These are phyloP conservation scores for Elasticomyces elasticus DNA, from an alignment of 495 filamentous ascomycete genomes.

Conservation along the genomic window DNA sequence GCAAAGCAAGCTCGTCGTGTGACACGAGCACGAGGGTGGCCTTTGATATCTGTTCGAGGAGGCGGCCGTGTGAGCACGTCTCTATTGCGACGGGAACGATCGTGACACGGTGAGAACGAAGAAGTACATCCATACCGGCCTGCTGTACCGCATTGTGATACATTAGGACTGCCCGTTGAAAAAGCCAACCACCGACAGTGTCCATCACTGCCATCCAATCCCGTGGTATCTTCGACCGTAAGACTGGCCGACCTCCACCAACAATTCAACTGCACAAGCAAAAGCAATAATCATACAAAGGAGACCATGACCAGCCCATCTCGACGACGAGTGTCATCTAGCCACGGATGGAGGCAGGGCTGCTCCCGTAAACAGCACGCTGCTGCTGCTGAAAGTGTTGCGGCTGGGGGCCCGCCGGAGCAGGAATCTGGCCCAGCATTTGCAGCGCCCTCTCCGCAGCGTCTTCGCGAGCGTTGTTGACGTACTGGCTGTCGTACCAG, in stretches of 20 bases:
- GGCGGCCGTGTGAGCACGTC: too few relatives aligned
- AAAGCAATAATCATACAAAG: neutral
- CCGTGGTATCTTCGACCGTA: neutral
- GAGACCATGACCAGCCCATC: neutral
- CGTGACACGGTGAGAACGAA: neutral
- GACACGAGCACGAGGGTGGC: too few relatives aligned
- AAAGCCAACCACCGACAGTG: neutral
- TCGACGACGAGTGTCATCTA: neutral
- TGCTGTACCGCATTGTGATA: neutral
- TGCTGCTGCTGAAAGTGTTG: slow-evolving; percentile 18
- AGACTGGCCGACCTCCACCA: neutral
- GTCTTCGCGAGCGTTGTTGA: slow-evolving; percentile 84
- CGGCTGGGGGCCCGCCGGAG: slow-evolving; percentile 2
- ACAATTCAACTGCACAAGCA: neutral
- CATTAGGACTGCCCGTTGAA: neutral
- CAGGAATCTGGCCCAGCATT: slow-evolving; percentile 15
- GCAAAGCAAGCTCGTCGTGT: too few relatives aligned
- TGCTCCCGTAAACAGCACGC: slow-evolving; percentile 1
- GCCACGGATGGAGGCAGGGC: neutral
- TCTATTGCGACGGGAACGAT: too few relatives aligned
- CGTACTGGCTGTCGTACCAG: slow-evolving; percentile 83
- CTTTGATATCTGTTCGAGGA: too few relatives aligned
- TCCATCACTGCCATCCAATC: neutral
- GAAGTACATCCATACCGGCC: neutral
- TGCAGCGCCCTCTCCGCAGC: slow-evolving; percentile 45